Evolutionary conservation across 2,329 filamentous ascomycete species (phyloP).

Genomic region (Alternaria gansuensis): DNA sequence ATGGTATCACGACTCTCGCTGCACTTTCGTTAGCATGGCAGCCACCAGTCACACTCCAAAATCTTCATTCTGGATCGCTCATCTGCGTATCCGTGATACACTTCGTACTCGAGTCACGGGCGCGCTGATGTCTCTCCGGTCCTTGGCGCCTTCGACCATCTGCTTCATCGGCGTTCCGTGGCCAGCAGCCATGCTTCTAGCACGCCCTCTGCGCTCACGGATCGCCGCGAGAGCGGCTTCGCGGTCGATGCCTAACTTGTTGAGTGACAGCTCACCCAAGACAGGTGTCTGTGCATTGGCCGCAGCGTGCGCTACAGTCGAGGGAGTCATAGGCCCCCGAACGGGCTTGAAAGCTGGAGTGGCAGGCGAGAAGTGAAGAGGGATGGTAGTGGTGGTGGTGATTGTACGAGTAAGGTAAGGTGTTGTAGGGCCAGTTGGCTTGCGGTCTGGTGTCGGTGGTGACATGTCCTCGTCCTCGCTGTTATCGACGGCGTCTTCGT

Average conservation of each 20-base stretch:
- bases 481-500: constrained; percentile 47
- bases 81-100: constrained; percentile 39
- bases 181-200: constrained; percentile 72
- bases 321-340: constrained; percentile 42
- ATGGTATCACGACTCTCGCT: constrained; percentile 19
- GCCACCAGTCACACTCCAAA: constrained; percentile 1
- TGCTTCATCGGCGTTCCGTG: constrained; percentile 69
- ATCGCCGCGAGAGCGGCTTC: constrained; percentile 81
- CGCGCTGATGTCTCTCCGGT: constrained; percentile 59
- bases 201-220: constrained; percentile 73
- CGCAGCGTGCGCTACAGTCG: constrained; percentile 50
- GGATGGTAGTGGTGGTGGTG: constrained; percentile 60
- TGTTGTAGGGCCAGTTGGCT: constrained; percentile 40
- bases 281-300: constrained; percentile 42
- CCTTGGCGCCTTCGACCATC: constrained; percentile 62
- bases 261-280: constrained; percentile 46
- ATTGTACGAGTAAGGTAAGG: constrained; percentile 54
- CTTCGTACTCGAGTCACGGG: constrained; percentile 48
- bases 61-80: not conserved
- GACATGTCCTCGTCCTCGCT: constrained; percentile 43
- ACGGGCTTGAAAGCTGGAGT: constrained; percentile 46
- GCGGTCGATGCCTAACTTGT: constrained; percentile 59
- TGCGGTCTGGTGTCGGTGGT: constrained; percentile 32
- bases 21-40: constrained; percentile 19
- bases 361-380: constrained; percentile 57